Conservation (phyloP, 1,139 yeast species). For the Protomyces lactucae-debilis region DNA sequence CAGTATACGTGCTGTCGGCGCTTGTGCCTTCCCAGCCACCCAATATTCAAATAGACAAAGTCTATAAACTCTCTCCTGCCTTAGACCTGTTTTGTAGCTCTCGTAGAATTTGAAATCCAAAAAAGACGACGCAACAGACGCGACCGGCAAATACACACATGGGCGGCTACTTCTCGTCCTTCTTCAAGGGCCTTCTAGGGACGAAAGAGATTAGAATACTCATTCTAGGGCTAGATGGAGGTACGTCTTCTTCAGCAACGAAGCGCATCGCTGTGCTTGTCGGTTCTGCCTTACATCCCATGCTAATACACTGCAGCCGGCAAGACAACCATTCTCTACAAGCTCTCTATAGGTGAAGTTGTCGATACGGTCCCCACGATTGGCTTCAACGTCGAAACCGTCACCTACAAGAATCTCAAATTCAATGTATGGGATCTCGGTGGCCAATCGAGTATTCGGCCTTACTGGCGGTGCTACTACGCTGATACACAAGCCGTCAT, state of each 20-base stretch:
- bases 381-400: conserved; percentile 94
- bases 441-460: conserved; percentile 94
- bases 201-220: conserved; percentile 87
- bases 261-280: conserved; percentile 34
- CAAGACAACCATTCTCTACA: conserved; percentile 87
- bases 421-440: conserved; percentile 85
- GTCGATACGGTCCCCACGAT: conserved; percentile 46
- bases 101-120: neutral
- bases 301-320: conserved; percentile 49
- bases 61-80: neutral
- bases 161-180: conserved; percentile 79
- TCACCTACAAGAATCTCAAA: conserved; percentile 82
- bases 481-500: conserved; percentile 50
- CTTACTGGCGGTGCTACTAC: conserved; percentile 97
- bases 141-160: neutral
- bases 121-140: neutral
- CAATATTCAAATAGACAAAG: no score
- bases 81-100: neutral
- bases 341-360: conserved; percentile 43
- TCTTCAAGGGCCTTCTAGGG: conserved; percentile 86
- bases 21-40: no score
- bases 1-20: no score
- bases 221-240: conserved; percentile 93
- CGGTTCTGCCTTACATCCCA: no score
- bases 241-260: conserved; percentile 43